Evolutionary conservation across 306 rosid genomes (phyloP).

Genomic region (Vigna unguiculata): DNA sequence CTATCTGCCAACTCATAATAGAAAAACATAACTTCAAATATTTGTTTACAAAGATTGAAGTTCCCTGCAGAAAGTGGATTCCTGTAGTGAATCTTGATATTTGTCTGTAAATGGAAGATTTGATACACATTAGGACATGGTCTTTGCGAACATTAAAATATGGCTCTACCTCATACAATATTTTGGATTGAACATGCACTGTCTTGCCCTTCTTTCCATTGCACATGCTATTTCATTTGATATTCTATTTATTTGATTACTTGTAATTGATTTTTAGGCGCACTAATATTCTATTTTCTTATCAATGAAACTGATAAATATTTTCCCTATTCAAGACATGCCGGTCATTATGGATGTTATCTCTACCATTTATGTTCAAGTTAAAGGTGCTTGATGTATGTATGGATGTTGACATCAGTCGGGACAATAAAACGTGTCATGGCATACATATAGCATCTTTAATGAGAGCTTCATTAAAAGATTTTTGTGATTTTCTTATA

Average conservation of each 20-base stretch:
- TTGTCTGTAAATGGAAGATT: constrained; percentile 21
- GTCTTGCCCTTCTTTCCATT: background rate
- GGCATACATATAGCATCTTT: constrained; percentile 1
- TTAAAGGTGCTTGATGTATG: background rate
- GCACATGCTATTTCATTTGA: constrained; percentile 3
- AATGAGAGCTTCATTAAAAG: constrained; percentile 15
- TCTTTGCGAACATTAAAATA: background rate
- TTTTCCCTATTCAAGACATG: background rate
- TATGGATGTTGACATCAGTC: background rate
- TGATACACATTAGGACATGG: background rate
- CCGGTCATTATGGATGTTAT: background rate
- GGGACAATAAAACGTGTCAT: constrained; percentile 12
- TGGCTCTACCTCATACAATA: background rate
- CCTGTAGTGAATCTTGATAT: background rate
- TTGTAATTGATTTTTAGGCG: background rate
- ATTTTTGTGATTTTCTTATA: constrained; percentile 24
- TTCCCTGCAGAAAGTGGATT: constrained; percentile 24
- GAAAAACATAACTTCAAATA: background rate
- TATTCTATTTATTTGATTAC: background rate
- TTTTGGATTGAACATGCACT: constrained; percentile 14
- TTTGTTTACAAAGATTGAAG: constrained; percentile 1
- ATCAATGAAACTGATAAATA: background rate
- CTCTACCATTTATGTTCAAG: background rate
- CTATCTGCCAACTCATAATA: background rate
- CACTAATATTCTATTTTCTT: background rate